Conservation (phyloP, 257 asterid genomes). For the Verbena officinalis region DNA sequence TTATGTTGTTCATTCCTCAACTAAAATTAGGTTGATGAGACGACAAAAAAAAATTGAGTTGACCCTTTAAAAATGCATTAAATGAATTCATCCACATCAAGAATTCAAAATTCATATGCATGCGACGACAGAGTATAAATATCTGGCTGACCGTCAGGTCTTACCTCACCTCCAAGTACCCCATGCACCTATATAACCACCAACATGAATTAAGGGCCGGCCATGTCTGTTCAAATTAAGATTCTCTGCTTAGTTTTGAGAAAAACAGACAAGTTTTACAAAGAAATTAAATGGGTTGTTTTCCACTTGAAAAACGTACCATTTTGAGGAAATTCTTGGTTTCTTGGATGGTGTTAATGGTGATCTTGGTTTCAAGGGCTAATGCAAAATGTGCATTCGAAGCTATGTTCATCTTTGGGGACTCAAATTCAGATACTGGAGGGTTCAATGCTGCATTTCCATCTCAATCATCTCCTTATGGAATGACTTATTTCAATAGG, state of each 20-base stretch:
- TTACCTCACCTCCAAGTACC: too few species aligned
- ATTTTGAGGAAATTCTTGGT: constrained; percentile 27
- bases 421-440: constrained; percentile 73
- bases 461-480: constrained; percentile 58
- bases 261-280: neutral
- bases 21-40: neutral
- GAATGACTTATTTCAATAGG: constrained; percentile 69
- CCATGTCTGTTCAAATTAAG: neutral
- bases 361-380: constrained; percentile 16
- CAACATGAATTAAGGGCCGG: too few species aligned
- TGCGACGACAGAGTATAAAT: too few species aligned
- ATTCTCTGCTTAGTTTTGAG: neutral
- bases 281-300: constrained; percentile 19
- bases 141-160: too few species aligned
- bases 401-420: constrained; percentile 74
- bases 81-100: too few species aligned
- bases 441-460: constrained; percentile 76
- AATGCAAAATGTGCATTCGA: constrained; percentile 52
- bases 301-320: neutral
- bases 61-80: neutral
- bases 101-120: too few species aligned
- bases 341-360: constrained; percentile 35
- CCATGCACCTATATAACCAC: too few species aligned
- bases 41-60: neutral
- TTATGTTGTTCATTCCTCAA: neutral